Evolutionary conservation across 23 red algal species (phyloP).

Genomic region (Agarophyton chilense): DNA sequence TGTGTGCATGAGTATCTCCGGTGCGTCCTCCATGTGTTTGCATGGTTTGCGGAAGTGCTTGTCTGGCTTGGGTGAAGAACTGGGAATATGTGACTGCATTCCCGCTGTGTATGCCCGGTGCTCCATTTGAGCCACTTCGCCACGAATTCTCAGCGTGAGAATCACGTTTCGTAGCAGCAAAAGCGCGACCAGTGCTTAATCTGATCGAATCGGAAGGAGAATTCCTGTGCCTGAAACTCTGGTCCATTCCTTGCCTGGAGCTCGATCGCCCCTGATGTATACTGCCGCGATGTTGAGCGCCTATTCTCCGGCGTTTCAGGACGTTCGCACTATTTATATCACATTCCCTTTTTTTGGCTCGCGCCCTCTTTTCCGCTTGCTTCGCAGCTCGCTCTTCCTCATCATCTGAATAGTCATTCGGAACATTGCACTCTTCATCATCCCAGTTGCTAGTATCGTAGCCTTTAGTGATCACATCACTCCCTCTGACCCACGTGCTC

Average conservation of each 20-base stretch:
- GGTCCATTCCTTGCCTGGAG: background rate
- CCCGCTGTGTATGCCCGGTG: background rate
- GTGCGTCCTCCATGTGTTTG: background rate
- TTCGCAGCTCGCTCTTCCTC: constrained; percentile 45
- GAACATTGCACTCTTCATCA: constrained; percentile 47
- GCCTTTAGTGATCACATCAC: constrained; percentile 36
- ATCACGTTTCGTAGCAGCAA: background rate
- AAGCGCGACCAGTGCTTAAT: background rate
- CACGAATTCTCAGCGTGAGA: background rate
- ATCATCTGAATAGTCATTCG: constrained; percentile 38
- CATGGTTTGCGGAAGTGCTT: background rate
- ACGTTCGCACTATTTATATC: too few species aligned
- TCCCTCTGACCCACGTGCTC: constrained; percentile 33
- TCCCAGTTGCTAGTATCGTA: constrained; percentile 50
- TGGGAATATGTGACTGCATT: background rate
- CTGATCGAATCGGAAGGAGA: background rate
- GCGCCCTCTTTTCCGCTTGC: background rate
- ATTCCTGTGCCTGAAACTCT: background rate
- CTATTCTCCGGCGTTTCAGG: background rate
- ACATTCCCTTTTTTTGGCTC: background rate
- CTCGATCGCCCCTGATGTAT: background rate
- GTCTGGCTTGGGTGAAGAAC: background rate
- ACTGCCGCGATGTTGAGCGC: background rate
- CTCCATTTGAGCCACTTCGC: background rate
- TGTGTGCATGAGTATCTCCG: background rate